phyloP scores from a whole-genome alignment of 139 green algal species.

The Dunaliella sp. region DNA sequence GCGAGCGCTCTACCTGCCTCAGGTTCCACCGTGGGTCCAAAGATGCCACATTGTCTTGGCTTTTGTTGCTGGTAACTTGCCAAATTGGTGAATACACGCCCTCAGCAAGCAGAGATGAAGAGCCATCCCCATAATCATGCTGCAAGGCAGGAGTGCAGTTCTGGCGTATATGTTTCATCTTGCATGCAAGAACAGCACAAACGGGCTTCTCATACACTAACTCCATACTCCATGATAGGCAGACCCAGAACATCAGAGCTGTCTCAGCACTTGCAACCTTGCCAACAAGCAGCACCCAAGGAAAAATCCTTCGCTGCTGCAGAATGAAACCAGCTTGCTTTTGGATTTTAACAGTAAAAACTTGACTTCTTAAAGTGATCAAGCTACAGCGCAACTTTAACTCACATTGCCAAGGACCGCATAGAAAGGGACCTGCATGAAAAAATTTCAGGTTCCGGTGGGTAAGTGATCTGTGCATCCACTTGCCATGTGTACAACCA shows the following conservation, averaged over 20 bases:
- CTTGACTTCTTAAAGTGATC: background rate
- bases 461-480: no score
- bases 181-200: no score
- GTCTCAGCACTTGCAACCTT: background rate
- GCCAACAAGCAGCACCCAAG: constrained; percentile 44
- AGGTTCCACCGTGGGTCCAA: background rate
- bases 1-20: background rate
- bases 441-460: no score
- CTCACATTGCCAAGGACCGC: constrained; percentile 68
- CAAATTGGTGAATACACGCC: background rate
- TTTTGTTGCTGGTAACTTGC: background rate
- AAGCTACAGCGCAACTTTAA: constrained; percentile 45
- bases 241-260: background rate
- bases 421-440: constrained; percentile 56
- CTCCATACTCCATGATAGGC: background rate
- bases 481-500: no score
- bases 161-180: no score
- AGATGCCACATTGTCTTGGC: background rate
- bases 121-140: background rate
- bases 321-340: constrained; percentile 29
- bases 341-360: no score
- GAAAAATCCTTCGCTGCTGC: constrained; percentile 31
- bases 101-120: background rate
- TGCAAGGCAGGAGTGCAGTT: background rate
- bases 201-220: background rate